Conservation (phyloP, 2,329 filamentous ascomycete species). For the Pseudophaeomoniella oleicola region DNA sequence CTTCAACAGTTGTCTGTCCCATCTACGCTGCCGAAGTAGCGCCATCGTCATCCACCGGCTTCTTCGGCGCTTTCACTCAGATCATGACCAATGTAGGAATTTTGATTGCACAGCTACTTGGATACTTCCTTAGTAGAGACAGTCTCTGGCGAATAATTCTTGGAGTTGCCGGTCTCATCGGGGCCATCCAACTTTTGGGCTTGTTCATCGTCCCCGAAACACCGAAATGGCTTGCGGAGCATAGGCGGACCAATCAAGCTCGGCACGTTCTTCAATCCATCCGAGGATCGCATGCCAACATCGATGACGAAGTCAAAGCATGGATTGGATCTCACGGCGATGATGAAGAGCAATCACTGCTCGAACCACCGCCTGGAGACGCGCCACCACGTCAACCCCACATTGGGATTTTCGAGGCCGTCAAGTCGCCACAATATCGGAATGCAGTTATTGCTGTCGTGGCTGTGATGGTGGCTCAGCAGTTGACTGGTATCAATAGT, state of each 20-base stretch:
- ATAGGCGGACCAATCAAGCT: constrained; percentile 47
- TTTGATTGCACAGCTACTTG: constrained; percentile 64
- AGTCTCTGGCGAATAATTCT: constrained; percentile 75
- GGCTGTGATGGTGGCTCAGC: constrained; percentile 84
- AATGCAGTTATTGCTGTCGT: constrained; percentile 70
- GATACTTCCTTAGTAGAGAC: constrained; percentile 72
- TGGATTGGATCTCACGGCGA: constrained; percentile 34
- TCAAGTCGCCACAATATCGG: constrained; percentile 52
- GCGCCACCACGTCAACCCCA: constrained; percentile 50
- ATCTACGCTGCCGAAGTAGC: constrained; percentile 90
- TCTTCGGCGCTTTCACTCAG: constrained; percentile 77
- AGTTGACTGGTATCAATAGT: constrained; percentile 87
- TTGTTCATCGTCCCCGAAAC: constrained; percentile 74
- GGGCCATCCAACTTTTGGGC: constrained; percentile 50
- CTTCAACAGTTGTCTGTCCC: constrained; percentile 81
- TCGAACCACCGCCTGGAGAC: constrained; percentile 43
- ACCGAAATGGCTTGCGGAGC: constrained; percentile 67
- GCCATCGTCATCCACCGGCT: constrained; percentile 56
- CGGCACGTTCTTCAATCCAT: constrained; percentile 59
- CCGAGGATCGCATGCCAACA: constrained; percentile 52
- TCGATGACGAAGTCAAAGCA: constrained; percentile 55
- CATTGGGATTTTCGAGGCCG: constrained; percentile 51
- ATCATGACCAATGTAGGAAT: constrained; percentile 91
- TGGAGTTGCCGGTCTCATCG: constrained; percentile 55
- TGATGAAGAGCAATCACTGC: constrained; percentile 58